Conservation (phyloP, 2,329 filamentous ascomycete species). For the Colletotrichum spaethianum region DNA sequence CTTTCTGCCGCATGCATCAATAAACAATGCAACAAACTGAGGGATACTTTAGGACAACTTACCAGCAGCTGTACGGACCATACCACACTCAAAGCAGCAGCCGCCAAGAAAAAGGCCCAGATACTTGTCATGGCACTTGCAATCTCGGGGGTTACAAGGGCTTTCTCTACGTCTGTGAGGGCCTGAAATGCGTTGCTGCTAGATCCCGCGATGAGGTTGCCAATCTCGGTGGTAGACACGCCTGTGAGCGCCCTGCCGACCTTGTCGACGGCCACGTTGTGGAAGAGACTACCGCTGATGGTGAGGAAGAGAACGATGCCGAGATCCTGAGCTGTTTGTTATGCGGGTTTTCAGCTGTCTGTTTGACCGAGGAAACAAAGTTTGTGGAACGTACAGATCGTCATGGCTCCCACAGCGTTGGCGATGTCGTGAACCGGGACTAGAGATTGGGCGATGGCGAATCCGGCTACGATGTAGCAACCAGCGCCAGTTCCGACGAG, state of each 20-base stretch:
- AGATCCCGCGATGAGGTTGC: background rate
- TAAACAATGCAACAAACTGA: no score
- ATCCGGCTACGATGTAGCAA: conserved; percentile 52
- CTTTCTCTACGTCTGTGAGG: background rate
- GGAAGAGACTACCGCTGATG: background rate
- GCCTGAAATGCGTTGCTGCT: background rate
- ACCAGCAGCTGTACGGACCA: background rate
- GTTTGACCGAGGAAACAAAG: no score
- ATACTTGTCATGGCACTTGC: background rate
- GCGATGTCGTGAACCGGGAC: conserved; percentile 50
- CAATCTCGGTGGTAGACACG: background rate
- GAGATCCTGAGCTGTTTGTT: background rate
- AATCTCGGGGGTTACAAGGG: background rate
- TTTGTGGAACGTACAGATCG: no score
- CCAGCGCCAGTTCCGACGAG: conserved; percentile 58
- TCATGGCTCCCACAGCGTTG: conserved; percentile 47
- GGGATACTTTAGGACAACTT: background rate
- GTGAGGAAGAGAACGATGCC: background rate
- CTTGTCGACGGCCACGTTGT: background rate
- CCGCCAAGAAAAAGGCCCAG: background rate
- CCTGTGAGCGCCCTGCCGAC: background rate
- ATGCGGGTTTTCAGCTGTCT: no score
- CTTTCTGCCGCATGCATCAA: background rate
- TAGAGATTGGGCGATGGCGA: conserved; percentile 53
- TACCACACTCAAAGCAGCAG: background rate